Base-by-base conservation (phyloP, 176 grass and related monocot genomes). In the Aegilops umbellulata region DNA sequence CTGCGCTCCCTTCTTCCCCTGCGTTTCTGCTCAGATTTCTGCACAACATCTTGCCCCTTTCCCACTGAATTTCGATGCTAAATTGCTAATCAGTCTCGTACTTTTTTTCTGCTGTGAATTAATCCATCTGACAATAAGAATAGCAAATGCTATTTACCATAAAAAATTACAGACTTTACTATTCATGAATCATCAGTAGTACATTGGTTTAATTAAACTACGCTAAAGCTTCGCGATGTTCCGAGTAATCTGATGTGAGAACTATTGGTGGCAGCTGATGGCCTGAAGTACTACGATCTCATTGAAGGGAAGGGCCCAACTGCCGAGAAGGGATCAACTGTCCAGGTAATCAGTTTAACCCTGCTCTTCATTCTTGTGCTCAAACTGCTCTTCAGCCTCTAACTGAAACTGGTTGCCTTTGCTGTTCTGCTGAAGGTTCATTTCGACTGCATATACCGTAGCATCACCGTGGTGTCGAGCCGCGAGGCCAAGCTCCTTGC, bases 401-500 rank as follows among this genome's bases (percentile, higher is more conserved):
- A 53, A 82, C 51, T 38, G 22, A 8, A 23, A 49, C 3, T 84
- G 17, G 76, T 80, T 26, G 30, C 0, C 20, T 24, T 6, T 30
- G 44, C 2, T 51, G 8, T 76, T 74, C 1, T 62, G 49, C 70
- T 86, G 2, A 89, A 95, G 96, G 96, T 98, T 61, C 92, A 98
- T 83, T 98, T 98, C 30, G 96, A 98, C 47, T 98, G 93, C 69
- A 41, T 94, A 29, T 98, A 95, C 89, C 92, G 90, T 7, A 84
- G 96, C 31, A 92, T 98, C 74, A 95, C 93, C 0, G 92, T 94
- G 1, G 88, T 98, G 65, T 98, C 93, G 29, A 95, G 90, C 86
- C 93, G 91, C 20, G 96, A 98, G 80, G 90, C 93, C 16, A 98
- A 98, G 86, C 90, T 98, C 65, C 92, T 98, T n/a, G 96, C 92